Conservation (phyloP, 306 rosid species). For the Bauhinia variegata region DNA sequence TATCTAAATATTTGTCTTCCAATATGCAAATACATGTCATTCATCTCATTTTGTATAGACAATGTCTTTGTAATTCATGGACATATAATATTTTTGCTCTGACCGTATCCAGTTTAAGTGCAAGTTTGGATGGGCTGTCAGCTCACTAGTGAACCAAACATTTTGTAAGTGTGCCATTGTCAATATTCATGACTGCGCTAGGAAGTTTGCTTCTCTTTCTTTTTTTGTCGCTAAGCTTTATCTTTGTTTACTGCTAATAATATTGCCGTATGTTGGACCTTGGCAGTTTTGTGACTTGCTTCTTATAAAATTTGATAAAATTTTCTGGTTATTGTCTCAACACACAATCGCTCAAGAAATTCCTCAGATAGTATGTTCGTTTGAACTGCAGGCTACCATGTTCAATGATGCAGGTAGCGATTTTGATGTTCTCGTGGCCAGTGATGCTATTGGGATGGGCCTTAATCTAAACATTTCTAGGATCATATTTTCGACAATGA, state of each 20-base stretch:
- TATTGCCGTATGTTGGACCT: background rate
- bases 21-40: background rate
- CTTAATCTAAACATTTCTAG: slow-evolving; percentile 96
- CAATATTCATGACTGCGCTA: background rate
- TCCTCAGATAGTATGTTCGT: slow-evolving; percentile 46
- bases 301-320: slow-evolving; percentile 31
- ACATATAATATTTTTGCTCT: too few species aligned
- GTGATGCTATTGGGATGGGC: slow-evolving; percentile 99
- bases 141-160: too few species aligned
- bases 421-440: slow-evolving; percentile 96
- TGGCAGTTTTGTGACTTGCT: background rate
- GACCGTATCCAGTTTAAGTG: background rate
- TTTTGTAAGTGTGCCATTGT: background rate
- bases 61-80: slow-evolving; percentile 16
- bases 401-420: slow-evolving; percentile 85
- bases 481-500: slow-evolving; percentile 84
- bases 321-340: slow-evolving; percentile 20
- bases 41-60: slow-evolving; percentile 26
- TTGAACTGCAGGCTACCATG: slow-evolving; percentile 87
- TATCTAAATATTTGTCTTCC: background rate
- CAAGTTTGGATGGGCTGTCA: too few species aligned
- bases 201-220: slow-evolving; percentile 27
- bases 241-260: slow-evolving; percentile 25
- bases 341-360: slow-evolving; percentile 31
- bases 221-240: background rate